Percentiles rank a stretch among this genome's conserved stretches.
These are phyloP conservation scores for Trichoderma virens DNA, from an alignment of 495 filamentous ascomycete species.

Conservation along the genomic window DNA sequence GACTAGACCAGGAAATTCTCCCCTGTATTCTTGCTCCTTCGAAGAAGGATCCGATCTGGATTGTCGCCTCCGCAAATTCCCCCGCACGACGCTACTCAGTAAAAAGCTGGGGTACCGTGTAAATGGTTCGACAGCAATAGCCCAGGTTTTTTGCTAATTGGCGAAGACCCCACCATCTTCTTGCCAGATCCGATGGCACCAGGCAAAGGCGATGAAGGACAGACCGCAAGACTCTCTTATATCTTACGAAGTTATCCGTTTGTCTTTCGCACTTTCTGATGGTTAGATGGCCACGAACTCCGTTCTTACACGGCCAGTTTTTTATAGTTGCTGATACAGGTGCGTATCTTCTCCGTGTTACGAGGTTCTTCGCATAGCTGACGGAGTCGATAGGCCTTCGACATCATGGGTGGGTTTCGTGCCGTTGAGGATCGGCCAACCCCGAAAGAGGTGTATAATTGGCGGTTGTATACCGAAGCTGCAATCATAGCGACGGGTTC, in stretches of 20 bases:
- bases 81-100: background rate
- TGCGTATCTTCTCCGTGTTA: background rate
- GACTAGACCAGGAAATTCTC: background rate
- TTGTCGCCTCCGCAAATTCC: background rate
- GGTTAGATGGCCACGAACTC: background rate
- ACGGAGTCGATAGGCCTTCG: background rate
- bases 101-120: background rate
- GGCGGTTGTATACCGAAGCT: constrained; percentile 20
- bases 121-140: background rate
- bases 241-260: background rate
- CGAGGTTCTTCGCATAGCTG: no score
- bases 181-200: constrained; percentile 7
- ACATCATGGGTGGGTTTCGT: constrained; percentile 16
- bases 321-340: background rate
- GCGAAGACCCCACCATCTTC: constrained; percentile 3
- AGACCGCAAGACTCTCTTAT: background rate
- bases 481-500: constrained; percentile 21
- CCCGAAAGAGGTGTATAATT: constrained; percentile 26
- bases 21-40: background rate
- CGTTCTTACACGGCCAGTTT: background rate
- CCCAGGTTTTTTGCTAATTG: background rate
- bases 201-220: background rate
- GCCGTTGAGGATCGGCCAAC: constrained; percentile 29
- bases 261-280: background rate
- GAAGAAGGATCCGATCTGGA: background rate